A percentile compares a stretch with the other conserved stretches of the same genome.
Conservation (phyloP, 805 yeast genomes). For the Starmerella roubikii region DNA sequence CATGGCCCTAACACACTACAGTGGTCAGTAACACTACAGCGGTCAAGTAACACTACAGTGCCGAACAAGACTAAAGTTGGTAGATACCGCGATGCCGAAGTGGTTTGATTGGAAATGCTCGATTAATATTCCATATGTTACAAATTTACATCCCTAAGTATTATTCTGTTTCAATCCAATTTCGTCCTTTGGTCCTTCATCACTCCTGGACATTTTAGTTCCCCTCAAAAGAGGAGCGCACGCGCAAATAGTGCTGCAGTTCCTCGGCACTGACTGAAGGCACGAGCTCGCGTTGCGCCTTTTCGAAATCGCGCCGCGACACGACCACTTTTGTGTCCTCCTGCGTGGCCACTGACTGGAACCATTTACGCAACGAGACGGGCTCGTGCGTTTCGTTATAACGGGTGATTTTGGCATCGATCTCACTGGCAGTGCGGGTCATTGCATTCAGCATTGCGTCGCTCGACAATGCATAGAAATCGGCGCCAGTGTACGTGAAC, state of each 20-base stretch:
- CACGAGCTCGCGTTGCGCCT: slow-evolving; percentile 53
- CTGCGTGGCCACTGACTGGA: slow-evolving; percentile 59
- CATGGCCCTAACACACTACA: too few relatives aligned
- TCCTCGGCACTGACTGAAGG: slow-evolving; percentile 88
- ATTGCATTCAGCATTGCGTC: slow-evolving; percentile 94
- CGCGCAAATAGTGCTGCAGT: slow-evolving; percentile 60
- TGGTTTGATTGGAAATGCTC: too few relatives aligned
- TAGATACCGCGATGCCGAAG: too few relatives aligned
- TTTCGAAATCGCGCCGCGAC: slow-evolving; percentile 56
- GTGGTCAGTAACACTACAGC: too few relatives aligned
- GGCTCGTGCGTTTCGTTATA: slow-evolving; percentile 36
- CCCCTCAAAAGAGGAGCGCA: slow-evolving; percentile 76
- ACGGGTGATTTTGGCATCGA: slow-evolving; percentile 47
- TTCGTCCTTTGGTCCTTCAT: too few relatives aligned
- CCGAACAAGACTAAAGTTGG: too few relatives aligned
- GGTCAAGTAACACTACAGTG: too few relatives aligned
- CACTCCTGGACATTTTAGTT: neutral
- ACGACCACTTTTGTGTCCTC: slow-evolving; percentile 61
- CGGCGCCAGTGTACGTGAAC: slow-evolving; percentile 93
- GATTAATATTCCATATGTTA: too few relatives aligned
- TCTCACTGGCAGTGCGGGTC: slow-evolving; percentile 72
- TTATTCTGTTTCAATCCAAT: too few relatives aligned
- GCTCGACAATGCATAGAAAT: slow-evolving; percentile 88
- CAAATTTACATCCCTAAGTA: too few relatives aligned
- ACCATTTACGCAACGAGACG: slow-evolving; percentile 75